Evolutionary conservation across 495 filamentous ascomycete genomes (phyloP).

Genomic region (Aspergillus indologenus): DNA sequence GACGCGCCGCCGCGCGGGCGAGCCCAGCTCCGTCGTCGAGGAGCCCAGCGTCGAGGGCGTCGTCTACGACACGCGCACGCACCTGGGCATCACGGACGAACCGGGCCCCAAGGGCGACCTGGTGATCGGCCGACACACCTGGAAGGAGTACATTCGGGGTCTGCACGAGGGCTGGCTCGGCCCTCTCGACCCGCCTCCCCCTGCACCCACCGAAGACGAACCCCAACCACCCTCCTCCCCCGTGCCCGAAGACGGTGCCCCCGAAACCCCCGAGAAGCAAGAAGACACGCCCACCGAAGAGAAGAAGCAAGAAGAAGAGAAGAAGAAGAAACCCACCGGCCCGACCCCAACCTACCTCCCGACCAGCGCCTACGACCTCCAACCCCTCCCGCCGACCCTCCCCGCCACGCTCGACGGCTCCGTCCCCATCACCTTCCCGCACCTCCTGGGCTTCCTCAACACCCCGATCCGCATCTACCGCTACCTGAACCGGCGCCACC

Average conservation of each 20-base stretch:
- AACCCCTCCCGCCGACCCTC: slow-evolving; percentile 54
- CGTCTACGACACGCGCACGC: slow-evolving; percentile 53
- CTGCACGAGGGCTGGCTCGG: slow-evolving; percentile 97
- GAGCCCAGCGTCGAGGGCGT: slow-evolving; percentile 49
- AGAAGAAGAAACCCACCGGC: slow-evolving; percentile 48
- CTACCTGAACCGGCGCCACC: slow-evolving; percentile 78
- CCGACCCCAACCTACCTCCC: slow-evolving; percentile 62
- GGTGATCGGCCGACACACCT: slow-evolving; percentile 86
- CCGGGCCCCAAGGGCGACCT: slow-evolving; percentile 76
- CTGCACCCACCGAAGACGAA: slow-evolving; percentile 11
- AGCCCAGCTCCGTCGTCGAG: slow-evolving; percentile 40
- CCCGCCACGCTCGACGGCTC: slow-evolving; percentile 64
- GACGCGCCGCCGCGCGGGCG: slow-evolving; percentile 54
- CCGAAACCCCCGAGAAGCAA: slow-evolving; percentile 26
- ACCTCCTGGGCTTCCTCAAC: slow-evolving; percentile 90
- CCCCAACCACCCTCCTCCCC: not conserved
- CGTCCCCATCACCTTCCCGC: slow-evolving; percentile 73
- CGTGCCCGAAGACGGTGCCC: slow-evolving; percentile 18
- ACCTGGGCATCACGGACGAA: slow-evolving; percentile 63
- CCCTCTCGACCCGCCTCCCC: slow-evolving; percentile 59
- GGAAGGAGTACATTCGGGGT: slow-evolving; percentile 96
- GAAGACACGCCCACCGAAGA: slow-evolving; percentile 40
- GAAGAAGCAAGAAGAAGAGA: slow-evolving; percentile 41
- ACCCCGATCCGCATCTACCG: slow-evolving; percentile 83
- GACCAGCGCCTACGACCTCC: slow-evolving; percentile 62